Conservation (phyloP, 805 yeast species). For the Tetrapisispora pingtungensis region DNA sequence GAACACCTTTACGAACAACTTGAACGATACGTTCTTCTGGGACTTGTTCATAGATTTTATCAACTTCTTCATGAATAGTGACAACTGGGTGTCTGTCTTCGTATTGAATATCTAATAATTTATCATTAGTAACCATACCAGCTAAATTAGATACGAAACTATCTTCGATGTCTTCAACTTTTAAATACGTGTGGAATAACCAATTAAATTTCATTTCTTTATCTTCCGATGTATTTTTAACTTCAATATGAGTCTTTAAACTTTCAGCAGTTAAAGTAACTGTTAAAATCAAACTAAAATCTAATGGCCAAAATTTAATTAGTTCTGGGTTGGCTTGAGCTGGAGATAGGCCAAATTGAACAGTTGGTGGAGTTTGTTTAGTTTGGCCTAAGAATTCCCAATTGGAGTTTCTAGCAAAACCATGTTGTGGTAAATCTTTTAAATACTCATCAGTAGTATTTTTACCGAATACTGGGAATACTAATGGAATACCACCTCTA, state of each 20-base stretch:
- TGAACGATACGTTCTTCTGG: conserved; percentile 46
- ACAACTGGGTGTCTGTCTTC: conserved; percentile 67
- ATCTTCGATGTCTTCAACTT: conserved; percentile 67
- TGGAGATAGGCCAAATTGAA: conserved; percentile 86
- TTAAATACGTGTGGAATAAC: conserved; percentile 86
- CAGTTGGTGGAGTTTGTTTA: conserved; percentile 57
- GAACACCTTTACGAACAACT: conserved; percentile 62
- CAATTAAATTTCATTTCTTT: conserved; percentile 75
- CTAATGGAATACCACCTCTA: conserved; percentile 94
- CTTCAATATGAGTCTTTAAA: conserved; percentile 62
- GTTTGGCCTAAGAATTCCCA: conserved; percentile 96
- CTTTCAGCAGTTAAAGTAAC: conserved; percentile 49
- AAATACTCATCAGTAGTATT: conserved; percentile 48
- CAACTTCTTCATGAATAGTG: conserved; percentile 68
- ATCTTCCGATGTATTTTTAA: conserved; percentile 52
- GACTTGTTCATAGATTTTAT: conserved; percentile 68
- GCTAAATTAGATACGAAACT: conserved; percentile 67
- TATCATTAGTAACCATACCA: conserved; percentile 67
- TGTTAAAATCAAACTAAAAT: conserved; percentile 69
- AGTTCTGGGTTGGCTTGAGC: conserved; percentile 62
- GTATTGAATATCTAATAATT: conserved; percentile 52
- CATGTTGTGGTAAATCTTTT: conserved; percentile 80
- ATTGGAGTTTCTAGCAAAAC: conserved; percentile 79
- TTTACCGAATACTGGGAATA: conserved; percentile 89
- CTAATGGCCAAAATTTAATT: conserved; percentile 50